Conservation (phyloP, 305 asterid species). For the Rubia peregrina region DNA sequence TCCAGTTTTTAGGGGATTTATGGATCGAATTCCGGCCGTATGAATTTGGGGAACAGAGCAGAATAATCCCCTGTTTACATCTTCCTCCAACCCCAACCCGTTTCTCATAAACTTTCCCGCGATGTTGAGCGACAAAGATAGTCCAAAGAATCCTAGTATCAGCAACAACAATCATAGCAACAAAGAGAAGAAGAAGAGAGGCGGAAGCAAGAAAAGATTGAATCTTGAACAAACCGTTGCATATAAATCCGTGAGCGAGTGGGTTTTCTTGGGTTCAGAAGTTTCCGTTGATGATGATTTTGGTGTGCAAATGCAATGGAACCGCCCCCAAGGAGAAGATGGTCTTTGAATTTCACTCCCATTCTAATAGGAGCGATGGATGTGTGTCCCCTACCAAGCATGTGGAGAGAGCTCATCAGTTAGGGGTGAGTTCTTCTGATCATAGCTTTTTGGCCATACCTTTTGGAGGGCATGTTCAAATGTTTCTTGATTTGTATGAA, state of each 20-base stretch:
- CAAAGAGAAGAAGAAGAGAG: constrained; percentile 66
- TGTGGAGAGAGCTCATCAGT: constrained; percentile 89
- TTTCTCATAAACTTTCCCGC: background rate
- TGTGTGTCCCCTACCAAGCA: constrained; percentile 86
- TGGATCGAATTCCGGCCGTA: too few species aligned
- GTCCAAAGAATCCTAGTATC: constrained; percentile 35
- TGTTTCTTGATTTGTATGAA: background rate
- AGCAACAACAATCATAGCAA: constrained; percentile 16
- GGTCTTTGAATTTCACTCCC: constrained; percentile 77
- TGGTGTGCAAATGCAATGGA: constrained; percentile 60
- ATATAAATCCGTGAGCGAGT: constrained; percentile 67
- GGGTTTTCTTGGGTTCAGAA: constrained; percentile 62
- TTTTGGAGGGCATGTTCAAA: background rate
- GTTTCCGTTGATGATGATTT: constrained; percentile 51
- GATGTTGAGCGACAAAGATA: constrained; percentile 53
- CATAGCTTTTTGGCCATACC: background rate
- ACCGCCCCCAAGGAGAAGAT: constrained; percentile 70
- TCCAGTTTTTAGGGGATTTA: too few species aligned
- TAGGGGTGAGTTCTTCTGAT: constrained; percentile 53
- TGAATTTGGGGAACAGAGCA: too few species aligned
- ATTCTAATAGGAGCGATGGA: constrained; percentile 87
- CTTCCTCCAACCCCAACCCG: background rate
- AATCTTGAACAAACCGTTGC: constrained; percentile 77
- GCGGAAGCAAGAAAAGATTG: constrained; percentile 82
- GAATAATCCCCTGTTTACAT: background rate